These are phyloP conservation scores for Trebouxia sp. DNA, from an alignment of 139 green algal species.

Conservation along the genomic window DNA sequence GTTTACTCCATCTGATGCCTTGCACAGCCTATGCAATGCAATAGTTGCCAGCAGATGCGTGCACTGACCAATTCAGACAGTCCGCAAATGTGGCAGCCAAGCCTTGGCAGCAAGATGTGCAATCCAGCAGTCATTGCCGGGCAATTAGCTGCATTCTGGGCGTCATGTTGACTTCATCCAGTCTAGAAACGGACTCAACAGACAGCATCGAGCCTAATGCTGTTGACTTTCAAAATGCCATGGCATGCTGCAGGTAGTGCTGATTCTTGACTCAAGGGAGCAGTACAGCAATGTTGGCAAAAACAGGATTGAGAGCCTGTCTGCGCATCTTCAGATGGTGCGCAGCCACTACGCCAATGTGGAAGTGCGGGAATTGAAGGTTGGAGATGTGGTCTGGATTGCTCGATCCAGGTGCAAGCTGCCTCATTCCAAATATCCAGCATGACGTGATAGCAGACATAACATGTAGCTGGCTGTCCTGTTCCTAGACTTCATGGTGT, in stretches of 20 bases:
- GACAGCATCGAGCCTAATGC: not conserved
- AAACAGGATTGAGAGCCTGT: not conserved
- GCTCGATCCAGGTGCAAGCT: conserved; percentile 1
- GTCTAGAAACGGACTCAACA: too few species aligned
- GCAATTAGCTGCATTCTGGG: too few species aligned
- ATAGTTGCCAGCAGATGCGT: too few species aligned
- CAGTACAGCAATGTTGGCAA: not conserved
- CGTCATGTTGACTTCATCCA: too few species aligned
- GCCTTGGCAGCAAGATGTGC: too few species aligned
- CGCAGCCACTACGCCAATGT: not conserved
- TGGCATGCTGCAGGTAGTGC: not conserved
- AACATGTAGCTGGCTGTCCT: not conserved
- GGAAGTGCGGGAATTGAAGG: not conserved
- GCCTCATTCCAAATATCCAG: not conserved
- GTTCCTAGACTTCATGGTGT: not conserved
- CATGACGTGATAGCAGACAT: not conserved
- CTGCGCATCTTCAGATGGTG: not conserved
- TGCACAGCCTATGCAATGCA: too few species aligned
- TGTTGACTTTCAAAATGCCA: not conserved
- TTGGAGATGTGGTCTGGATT: conserved; percentile 28
- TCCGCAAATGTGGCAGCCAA: too few species aligned
- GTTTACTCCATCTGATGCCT: too few species aligned
- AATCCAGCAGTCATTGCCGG: too few species aligned
- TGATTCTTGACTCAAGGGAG: conserved; percentile 12
- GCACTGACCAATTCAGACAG: too few species aligned